These are phyloP conservation scores for Trichoderma sp. DNA, from an alignment of 2,329 filamentous ascomycete species.

Conservation along the genomic window DNA sequence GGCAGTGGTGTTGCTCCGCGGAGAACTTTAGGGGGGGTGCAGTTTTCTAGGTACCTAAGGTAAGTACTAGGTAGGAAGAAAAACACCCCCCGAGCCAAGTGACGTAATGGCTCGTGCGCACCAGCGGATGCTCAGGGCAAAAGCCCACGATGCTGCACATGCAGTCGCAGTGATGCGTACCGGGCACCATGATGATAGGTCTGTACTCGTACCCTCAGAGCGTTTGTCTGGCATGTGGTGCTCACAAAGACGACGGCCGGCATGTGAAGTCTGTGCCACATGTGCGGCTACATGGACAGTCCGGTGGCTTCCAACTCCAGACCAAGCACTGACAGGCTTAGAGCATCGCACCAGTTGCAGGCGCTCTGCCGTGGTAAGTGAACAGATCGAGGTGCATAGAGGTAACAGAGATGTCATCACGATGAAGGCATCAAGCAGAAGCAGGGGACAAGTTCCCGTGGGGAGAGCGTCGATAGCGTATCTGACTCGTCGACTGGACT, in stretches of 20 bases:
- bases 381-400: neutral
- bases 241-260: neutral
- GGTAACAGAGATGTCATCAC: constrained; percentile 11
- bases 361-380: neutral
- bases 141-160: constrained; percentile 17
- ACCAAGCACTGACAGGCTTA: neutral
- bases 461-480: constrained; percentile 9
- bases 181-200: too few species aligned
- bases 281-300: neutral
- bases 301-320: neutral
- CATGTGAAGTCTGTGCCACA: neutral
- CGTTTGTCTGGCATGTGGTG: constrained; percentile 4
- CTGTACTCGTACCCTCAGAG: neutral
- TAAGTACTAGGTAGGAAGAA: neutral
- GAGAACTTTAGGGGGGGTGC: constrained; percentile 13
- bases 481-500: constrained; percentile 19
- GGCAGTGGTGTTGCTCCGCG: constrained; percentile 13
- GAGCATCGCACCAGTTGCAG: neutral
- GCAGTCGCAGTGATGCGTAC: neutral
- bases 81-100: neutral
- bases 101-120: constrained; percentile 18
- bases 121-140: neutral
- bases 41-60: neutral
- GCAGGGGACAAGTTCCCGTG: constrained; percentile 4
- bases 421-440: constrained; percentile 10